A percentile compares a stretch with the other conserved stretches of the same genome.
Evolutionary conservation across 441 rosid species (phyloP).

Genomic region (Corymbia citriodora): DNA sequence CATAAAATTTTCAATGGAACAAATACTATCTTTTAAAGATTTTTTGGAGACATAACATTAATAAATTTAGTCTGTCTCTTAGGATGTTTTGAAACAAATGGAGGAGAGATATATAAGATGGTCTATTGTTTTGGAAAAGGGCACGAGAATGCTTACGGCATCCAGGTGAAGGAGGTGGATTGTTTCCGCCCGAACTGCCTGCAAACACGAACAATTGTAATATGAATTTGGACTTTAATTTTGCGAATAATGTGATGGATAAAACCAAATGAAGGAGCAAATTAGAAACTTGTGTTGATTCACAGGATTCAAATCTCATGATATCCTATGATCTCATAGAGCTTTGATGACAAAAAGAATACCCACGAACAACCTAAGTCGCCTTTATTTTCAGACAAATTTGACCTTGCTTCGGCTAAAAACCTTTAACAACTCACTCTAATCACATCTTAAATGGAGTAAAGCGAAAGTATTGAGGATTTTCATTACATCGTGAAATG

Average conservation of each 20-base stretch:
- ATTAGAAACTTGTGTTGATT: not conserved
- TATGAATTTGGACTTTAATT: not conserved
- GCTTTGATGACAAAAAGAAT: too few species aligned
- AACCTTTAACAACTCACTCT: not conserved
- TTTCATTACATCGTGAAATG: too few species aligned
- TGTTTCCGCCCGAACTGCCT: not conserved
- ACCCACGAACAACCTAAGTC: not conserved
- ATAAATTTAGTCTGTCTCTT: not conserved
- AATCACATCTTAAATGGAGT: not conserved
- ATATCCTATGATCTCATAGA: not conserved
- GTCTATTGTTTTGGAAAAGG: not conserved
- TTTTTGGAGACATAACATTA: not conserved
- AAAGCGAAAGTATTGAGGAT: too few species aligned
- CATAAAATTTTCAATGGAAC: too few species aligned
- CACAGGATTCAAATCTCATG: not conserved
- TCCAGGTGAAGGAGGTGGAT: not conserved
- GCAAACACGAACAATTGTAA: not conserved
- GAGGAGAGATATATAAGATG: not conserved
- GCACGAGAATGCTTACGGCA: not conserved
- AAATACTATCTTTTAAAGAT: not conserved
- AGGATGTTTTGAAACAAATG: not conserved
- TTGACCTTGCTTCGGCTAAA: not conserved
- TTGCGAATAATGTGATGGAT: not conserved
- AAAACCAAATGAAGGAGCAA: not conserved
- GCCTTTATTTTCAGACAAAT: not conserved